phyloP scores from a whole-genome alignment of 1,139 yeast genomes.

The Pichia sp. region DNA sequence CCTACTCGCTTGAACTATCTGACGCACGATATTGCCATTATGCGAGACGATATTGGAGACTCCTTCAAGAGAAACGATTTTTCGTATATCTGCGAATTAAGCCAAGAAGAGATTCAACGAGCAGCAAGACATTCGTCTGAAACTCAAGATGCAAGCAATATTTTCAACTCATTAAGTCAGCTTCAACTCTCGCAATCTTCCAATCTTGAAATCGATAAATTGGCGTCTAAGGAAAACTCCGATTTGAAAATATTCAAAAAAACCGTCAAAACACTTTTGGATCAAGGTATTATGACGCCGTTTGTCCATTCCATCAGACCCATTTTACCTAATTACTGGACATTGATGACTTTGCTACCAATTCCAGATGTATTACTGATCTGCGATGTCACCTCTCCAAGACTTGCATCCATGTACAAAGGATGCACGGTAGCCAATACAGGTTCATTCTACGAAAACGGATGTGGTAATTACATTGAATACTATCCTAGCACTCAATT shows the following conservation, averaged over 20 bases:
- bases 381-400: slow-evolving; percentile 62
- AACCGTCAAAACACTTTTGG: slow-evolving; percentile 69
- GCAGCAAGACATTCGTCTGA: slow-evolving; percentile 12
- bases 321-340: slow-evolving; percentile 62
- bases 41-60: slow-evolving; percentile 64
- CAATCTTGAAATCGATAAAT: slow-evolving; percentile 19
- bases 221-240: slow-evolving; percentile 19
- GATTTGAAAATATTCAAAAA: slow-evolving; percentile 62
- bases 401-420: slow-evolving; percentile 68
- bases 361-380: slow-evolving; percentile 64
- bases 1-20: slow-evolving; percentile 73
- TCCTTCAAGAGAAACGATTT: slow-evolving; percentile 67
- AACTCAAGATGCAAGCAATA: neutral
- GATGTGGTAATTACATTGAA: slow-evolving; percentile 58
- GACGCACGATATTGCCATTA: slow-evolving; percentile 72
- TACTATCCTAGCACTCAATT: slow-evolving; percentile 53
- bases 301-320: slow-evolving; percentile 56
- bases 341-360: slow-evolving; percentile 64
- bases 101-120: slow-evolving; percentile 22
- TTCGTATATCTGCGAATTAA: slow-evolving; percentile 31
- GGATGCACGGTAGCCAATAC: slow-evolving; percentile 79
- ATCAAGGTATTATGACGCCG: slow-evolving; percentile 85
- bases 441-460: slow-evolving; percentile 40
- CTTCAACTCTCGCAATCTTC: neutral
- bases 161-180: neutral